Evolutionary conservation across 1,284 basidiomycete species (phyloP).

Genomic region (Coniferiporia weirii): DNA sequence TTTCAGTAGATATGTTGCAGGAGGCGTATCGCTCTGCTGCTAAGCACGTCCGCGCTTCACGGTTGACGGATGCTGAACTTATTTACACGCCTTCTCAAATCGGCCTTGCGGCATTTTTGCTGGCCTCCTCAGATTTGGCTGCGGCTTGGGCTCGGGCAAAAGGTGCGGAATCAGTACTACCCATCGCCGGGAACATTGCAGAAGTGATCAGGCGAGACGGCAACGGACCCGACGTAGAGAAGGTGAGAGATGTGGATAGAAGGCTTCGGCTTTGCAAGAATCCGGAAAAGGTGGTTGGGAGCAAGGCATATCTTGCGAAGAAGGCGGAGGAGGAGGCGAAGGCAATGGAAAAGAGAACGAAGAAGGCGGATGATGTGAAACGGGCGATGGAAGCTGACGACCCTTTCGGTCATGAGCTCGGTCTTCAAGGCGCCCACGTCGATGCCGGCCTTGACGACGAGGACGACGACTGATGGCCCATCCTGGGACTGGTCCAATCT

Average conservation of each 20-base stretch:
- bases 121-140: conserved; percentile 59
- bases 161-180: conserved; percentile 28
- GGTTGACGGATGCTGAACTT: conserved; percentile 89
- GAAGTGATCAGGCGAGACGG: conserved; percentile 52
- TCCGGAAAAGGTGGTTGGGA: conserved; percentile 88
- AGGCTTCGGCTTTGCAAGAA: conserved; percentile 84
- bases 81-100: conserved; percentile 93
- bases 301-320: conserved; percentile 67
- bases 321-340: conserved; percentile 59
- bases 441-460: conserved; percentile 17
- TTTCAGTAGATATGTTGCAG: conserved; percentile 38
- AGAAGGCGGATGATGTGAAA: conserved; percentile 55
- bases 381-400: conserved; percentile 50
- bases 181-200: conserved; percentile 50
- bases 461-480: conserved; percentile 2
- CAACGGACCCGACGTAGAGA: conserved; percentile 69
- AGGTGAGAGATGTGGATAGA: conserved; percentile 82
- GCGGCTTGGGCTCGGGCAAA: conserved; percentile 61
- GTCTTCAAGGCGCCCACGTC: conserved; percentile 26
- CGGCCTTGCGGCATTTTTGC: conserved; percentile 76
- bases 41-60: conserved; percentile 60
- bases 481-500: too few species aligned
- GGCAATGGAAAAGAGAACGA: conserved; percentile 58
- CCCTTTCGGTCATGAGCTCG: conserved; percentile 59
- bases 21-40: conserved; percentile 56